Percentiles rank a stretch among this genome's conserved stretches.
These are phyloP conservation scores for Eutrema japonicum DNA, from an alignment of 345 rosid species.

Conservation along the genomic window DNA sequence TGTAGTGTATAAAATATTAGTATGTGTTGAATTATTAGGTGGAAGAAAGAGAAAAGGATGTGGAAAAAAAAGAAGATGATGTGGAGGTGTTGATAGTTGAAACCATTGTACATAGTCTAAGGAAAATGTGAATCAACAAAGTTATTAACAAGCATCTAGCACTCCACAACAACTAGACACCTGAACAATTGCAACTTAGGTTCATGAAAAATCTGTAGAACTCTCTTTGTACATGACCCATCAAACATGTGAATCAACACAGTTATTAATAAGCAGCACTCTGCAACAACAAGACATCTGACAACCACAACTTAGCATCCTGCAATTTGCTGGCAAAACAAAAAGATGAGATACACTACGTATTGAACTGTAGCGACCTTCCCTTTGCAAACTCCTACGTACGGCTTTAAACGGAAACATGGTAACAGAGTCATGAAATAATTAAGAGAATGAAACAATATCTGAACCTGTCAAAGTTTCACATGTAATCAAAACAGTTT, in stretches of 20 bases:
- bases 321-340: background rate
- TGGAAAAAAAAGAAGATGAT: no score
- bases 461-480: no score
- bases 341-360: slow-evolving; percentile 31
- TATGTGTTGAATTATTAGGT: no score
- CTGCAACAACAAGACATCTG: slow-evolving; percentile 9
- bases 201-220: slow-evolving; percentile 12
- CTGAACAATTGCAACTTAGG: background rate
- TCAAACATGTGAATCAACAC: slow-evolving; percentile 21
- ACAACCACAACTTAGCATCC: slow-evolving; percentile 2
- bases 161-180: slow-evolving; percentile 16
- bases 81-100: no score
- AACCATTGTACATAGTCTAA: no score
- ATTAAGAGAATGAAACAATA: no score
- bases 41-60: no score
- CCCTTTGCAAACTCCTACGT: slow-evolving; percentile 10
- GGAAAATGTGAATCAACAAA: slow-evolving; percentile 17
- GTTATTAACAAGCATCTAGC: slow-evolving; percentile 17
- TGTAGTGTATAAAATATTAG: no score
- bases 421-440: no score
- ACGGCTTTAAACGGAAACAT: no score
- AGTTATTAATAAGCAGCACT: slow-evolving; percentile 29
- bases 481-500: no score
- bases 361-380: slow-evolving; percentile 17
- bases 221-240: slow-evolving; percentile 14